Evolutionary conservation across 1,284 basidiomycete genomes (phyloP).

Genomic region (Serendipita sp.): DNA sequence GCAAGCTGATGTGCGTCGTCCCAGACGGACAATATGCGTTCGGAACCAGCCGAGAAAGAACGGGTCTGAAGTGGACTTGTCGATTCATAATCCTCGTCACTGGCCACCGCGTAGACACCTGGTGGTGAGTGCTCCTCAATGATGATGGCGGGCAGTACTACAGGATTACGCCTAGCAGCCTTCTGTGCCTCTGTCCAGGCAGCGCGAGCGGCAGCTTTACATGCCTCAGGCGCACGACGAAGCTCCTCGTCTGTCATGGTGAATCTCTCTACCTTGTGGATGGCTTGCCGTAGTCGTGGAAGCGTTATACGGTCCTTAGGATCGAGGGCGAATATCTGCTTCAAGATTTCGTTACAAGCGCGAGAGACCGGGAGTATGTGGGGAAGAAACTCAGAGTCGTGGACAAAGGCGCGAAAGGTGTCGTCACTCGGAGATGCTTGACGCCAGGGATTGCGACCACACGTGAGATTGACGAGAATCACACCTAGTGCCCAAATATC

Average conservation of each 20-base stretch:
- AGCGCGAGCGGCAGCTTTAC: slow-evolving; percentile 14
- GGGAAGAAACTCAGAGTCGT: slow-evolving; percentile 55
- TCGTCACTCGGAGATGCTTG: slow-evolving; percentile 58
- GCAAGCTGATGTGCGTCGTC: not conserved
- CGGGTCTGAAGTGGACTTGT: not conserved
- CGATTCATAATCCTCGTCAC: not conserved
- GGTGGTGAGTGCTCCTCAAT: not conserved
- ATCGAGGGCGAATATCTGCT: slow-evolving; percentile 39
- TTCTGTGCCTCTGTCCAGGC: slow-evolving; percentile 1
- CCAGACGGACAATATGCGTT: not conserved
- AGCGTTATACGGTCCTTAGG: slow-evolving; percentile 45
- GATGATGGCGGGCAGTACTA: not conserved
- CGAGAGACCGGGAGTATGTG: slow-evolving; percentile 57
- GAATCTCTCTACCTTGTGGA: slow-evolving; percentile 49
- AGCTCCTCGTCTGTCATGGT: slow-evolving; percentile 46
- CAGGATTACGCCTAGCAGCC: not conserved
- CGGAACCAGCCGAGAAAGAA: slow-evolving; percentile 4
- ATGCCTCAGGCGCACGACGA: slow-evolving; percentile 21
- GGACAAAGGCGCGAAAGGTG: slow-evolving; percentile 55
- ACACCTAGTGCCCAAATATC: slow-evolving; percentile 95
- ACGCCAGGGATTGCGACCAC: slow-evolving; percentile 80
- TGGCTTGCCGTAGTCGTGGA: slow-evolving; percentile 40
- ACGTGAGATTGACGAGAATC: slow-evolving; percentile 83
- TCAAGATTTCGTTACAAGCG: slow-evolving; percentile 38
- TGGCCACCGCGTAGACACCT: not conserved